phyloP scores from a whole-genome alignment of 306 rosid species.

The Vigna unguiculata region DNA sequence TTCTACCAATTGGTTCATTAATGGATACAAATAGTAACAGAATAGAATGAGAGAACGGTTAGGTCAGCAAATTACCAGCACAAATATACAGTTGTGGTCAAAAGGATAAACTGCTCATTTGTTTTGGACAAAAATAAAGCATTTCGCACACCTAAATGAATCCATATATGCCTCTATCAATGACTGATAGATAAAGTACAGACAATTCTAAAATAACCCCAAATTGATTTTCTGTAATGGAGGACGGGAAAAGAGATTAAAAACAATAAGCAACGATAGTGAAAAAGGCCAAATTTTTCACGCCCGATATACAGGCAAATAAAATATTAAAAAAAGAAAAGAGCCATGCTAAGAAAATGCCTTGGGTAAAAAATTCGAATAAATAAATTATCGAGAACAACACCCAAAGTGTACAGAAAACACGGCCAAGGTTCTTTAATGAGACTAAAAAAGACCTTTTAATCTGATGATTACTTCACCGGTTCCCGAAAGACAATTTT shows the following conservation, averaged over 20 bases:
- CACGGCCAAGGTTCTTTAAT: neutral
- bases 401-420: neutral
- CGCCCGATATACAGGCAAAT: conserved; percentile 6
- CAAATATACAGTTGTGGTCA: conserved; percentile 16
- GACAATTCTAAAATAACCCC: conserved; percentile 6
- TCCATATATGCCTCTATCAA: neutral
- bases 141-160: conserved; percentile 16
- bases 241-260: neutral
- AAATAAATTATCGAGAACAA: neutral
- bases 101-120: neutral
- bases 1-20: conserved; percentile 7
- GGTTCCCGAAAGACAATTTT: neutral
- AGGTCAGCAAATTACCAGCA: neutral
- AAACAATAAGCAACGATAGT: neutral
- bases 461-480: neutral
- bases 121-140: conserved; percentile 1
- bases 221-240: neutral
- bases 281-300: neutral
- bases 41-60: neutral
- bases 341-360: neutral
- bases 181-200: neutral
- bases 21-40: conserved; percentile 27
- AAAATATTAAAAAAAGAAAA: conserved; percentile 16
- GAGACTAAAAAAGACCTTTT: neutral
- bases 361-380: neutral